Evolutionary conservation across 495 filamentous ascomycete species (phyloP).

Genomic region (Neurospora tetraspora): DNA sequence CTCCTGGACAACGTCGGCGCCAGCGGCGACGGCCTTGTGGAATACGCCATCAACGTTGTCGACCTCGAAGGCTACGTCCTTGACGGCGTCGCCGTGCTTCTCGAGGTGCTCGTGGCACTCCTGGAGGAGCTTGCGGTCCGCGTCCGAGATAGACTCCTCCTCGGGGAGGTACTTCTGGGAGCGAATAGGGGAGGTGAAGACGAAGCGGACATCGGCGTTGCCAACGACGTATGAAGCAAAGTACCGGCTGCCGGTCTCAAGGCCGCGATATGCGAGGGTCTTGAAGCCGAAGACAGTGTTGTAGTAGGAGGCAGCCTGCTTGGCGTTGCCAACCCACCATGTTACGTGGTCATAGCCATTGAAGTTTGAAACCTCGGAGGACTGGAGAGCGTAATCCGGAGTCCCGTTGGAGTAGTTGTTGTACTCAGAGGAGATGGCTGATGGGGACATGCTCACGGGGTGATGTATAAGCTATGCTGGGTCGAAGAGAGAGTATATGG

Average conservation of each 20-base stretch:
- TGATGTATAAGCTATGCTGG: neutral
- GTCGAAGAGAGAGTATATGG: neutral
- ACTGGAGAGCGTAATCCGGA: constrained; percentile 33
- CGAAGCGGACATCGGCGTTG: constrained; percentile 70
- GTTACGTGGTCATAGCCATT: constrained; percentile 79
- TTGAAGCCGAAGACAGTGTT: constrained; percentile 75
- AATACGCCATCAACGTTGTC: constrained; percentile 73
- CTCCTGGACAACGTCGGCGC: constrained; percentile 52
- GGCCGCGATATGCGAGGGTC: constrained; percentile 68
- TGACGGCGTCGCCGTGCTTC: constrained; percentile 80
- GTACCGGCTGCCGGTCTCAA: constrained; percentile 72
- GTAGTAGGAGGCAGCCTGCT: constrained; percentile 83
- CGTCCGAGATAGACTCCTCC: constrained; percentile 39
- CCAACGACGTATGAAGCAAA: constrained; percentile 71
- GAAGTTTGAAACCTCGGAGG: constrained; percentile 44
- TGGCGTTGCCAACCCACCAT: constrained; percentile 95
- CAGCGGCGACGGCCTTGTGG: constrained; percentile 53
- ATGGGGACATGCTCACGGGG: constrained; percentile 55
- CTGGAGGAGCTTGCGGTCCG: constrained; percentile 46
- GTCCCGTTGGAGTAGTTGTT: constrained; percentile 29
- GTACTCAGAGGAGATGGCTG: constrained; percentile 51
- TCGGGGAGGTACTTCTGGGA: constrained; percentile 40
- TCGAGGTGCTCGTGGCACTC: constrained; percentile 70
- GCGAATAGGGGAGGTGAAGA: constrained; percentile 72
- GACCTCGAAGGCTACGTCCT: constrained; percentile 86